Conservation (phyloP, 441 rosid species). For the Erysimum cheiri region DNA sequence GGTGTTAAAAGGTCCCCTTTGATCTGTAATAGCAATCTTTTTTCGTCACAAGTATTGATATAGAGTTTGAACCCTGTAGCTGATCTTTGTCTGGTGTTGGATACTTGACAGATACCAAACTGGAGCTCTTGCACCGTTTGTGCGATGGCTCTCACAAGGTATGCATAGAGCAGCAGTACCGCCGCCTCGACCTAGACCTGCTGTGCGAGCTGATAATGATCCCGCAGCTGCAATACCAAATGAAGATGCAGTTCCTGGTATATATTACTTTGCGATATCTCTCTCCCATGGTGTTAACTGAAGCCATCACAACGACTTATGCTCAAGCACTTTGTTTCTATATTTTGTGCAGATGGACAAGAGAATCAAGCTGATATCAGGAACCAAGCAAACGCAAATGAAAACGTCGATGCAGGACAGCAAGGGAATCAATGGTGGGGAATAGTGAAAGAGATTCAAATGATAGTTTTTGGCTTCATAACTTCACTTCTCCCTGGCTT, state of each 20-base stretch:
- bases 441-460: conserved; percentile 91
- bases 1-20: neutral
- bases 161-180: conserved; percentile 97
- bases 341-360: conserved; percentile 53
- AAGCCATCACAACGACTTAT: conserved; percentile 27
- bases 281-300: neutral
- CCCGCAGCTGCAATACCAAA: conserved; percentile 73
- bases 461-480: conserved; percentile 94
- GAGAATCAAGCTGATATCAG: conserved; percentile 72
- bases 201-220: conserved; percentile 67
- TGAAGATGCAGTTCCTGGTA: conserved; percentile 69
- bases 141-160: conserved; percentile 92
- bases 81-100: conserved; percentile 32
- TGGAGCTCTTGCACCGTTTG: conserved; percentile 91
- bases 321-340: conserved; percentile 24
- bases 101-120: conserved; percentile 80
- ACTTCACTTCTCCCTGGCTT: conserved; percentile 97
- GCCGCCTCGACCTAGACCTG: conserved; percentile 83
- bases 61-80: conserved; percentile 3
- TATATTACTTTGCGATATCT: neutral
- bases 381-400: conserved; percentile 56
- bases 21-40: neutral
- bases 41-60: neutral
- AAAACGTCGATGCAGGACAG: conserved; percentile 51
- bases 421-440: conserved; percentile 91